Base-by-base conservation (phyloP, 495 filamentous ascomycete genomes). In the Penicillium macrosclerotiorum region DNA sequence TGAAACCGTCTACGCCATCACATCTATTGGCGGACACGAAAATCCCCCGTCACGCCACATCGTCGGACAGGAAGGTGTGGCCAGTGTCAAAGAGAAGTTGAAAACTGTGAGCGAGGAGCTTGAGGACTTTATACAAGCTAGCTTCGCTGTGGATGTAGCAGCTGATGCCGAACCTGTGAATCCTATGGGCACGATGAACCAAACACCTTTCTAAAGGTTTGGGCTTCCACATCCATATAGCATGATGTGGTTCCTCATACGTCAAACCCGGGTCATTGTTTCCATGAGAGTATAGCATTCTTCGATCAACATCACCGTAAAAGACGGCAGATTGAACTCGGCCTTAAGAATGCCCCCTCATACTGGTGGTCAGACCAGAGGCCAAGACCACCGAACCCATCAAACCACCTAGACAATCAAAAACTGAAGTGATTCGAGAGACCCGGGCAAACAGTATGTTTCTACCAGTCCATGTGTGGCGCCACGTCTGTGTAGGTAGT, bases 61-160 rank as follows among this genome's bases (percentile, higher is more conserved):
- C 49, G 90, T 97, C 0, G 92, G 93, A 2, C 85, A 87, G 55
- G 93, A 97, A 62, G 90, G 89, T 8, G 85, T 91, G 24, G 80
- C 84, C 4, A 85, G 83, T 22, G 90, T 98, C 14, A 95, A 94
- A 54, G 93, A 97, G 72, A 96, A 96, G 69, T 69, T 98, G 41
- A 96, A 94, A 74, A 96, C 90, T 16, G 86, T 96, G 2, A 94
- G 89, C 41, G 91, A 97, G 61, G 93, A 97, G 67, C 58, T 97
- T 29, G 93, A 97, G 63, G 93, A 96, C 45, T 97, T 96, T 68
- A 84, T 96, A 23, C 88, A 93, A 53, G 85, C 88, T 17, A 96
- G 90, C 49, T 77, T 85, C 50, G 85, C 85, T 1, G 89, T 91
- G 26, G 90, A 93, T 63, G 86, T 91, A 55, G 81, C 65, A 20